phyloP scores from a whole-genome alignment of 768 basidiomycete species.

The Tulasnella sp. region DNA sequence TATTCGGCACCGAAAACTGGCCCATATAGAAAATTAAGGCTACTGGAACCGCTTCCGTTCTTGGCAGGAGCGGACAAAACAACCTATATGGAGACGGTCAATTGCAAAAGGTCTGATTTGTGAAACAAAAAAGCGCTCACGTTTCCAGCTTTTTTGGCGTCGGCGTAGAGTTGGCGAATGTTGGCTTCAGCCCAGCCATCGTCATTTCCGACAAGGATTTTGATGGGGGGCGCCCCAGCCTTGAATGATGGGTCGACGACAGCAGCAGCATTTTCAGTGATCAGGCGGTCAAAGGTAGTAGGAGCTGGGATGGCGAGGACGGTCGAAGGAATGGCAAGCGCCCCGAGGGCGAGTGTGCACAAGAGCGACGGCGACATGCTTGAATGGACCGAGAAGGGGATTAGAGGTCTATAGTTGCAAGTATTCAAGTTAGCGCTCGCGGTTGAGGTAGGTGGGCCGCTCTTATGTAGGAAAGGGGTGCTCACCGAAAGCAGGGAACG shows the following conservation, averaged over 20 bases:
- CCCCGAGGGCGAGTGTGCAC: not conserved
- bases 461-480: not conserved
- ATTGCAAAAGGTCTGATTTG: not conserved
- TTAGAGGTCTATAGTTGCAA: not conserved
- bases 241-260: too few species aligned
- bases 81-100: not conserved
- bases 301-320: not conserved
- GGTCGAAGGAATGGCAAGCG: not conserved
- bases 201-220: slow-evolving; percentile 17
- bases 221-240: not conserved
- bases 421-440: not conserved
- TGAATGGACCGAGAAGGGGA: not conserved
- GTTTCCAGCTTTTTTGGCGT: not conserved
- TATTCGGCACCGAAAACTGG: not conserved
- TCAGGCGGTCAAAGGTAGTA: not conserved
- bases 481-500: not conserved
- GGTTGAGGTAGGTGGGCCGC: not conserved
- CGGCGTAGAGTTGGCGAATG: slow-evolving; percentile 6
- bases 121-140: not conserved
- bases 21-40: slow-evolving; percentile 7
- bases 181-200: slow-evolving; percentile 19
- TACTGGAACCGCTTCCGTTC: slow-evolving; percentile 8
- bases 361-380: not conserved
- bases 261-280: not conserved
- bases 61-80: not conserved